Base-by-base conservation (phyloP, 371 early-diverging fungal species). In the Dinochytrium kinnereticum region DNA sequence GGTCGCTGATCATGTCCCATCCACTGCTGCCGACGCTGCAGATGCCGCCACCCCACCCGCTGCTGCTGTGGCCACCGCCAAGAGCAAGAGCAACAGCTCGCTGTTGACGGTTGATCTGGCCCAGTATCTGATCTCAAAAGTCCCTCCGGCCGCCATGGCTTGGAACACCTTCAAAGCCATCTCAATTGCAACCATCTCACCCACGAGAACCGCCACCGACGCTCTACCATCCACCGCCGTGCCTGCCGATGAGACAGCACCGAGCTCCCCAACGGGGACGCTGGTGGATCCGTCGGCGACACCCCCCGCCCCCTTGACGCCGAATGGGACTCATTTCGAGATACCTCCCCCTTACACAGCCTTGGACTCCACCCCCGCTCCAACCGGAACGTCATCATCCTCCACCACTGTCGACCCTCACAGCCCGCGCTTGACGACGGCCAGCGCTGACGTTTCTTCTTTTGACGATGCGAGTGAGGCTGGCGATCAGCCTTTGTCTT, bases 81-180 rank as follows among this genome's bases (percentile, higher is more conserved):
- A n/a, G n/a, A n/a, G n/a, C n/a, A n/a, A n/a, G n/a, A n/a, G n/a
- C n/a, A n/a, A n/a, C n/a, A n/a, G n/a, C n/a, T n/a, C n/a, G n/a
- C n/a, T n/a, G n/a, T n/a, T n/a, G n/a, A n/a, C n/a, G n/a, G n/a
- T n/a, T 44, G 44, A 44, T 44, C 13, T 44, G 7, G 44, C 44
- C 44, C 7, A 19, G 19, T 44, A 44, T 44, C 44, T 44, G 19
- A 44, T 44, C 24, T 5, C 55, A 7, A 53, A 53, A 15, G 55
- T n/a, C 17, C 26, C 55, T 24, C 55, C 55, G n/a, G 55, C 26
- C 7, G 26, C 10, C 5, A 26, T 26, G 5, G 55, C 55, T 21
- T 53, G 55, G 55, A 15, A 5, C 55, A n/a, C 55, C 55, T 21
- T 53, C 26, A 34, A 61, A 37, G 61, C 61, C 61, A 26, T 26